A percentile compares a stretch with the other conserved stretches of the same genome.
phyloP scores from a whole-genome alignment of 345 rosid genomes.

The Lagerstroemia speciosa region DNA sequence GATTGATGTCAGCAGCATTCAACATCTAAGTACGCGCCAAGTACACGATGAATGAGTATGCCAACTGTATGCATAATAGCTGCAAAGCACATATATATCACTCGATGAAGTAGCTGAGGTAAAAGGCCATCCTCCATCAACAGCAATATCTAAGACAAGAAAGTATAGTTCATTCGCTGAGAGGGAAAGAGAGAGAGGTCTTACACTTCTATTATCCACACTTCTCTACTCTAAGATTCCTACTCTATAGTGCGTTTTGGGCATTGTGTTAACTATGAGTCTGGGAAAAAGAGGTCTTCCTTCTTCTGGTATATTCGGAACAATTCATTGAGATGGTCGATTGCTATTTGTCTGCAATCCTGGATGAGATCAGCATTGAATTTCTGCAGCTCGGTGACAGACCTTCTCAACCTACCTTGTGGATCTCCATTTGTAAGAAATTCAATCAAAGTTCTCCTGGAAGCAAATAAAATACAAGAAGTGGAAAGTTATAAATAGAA shows the following conservation, averaged over 20 bases:
- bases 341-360: slow-evolving; percentile 20
- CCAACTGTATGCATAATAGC: not conserved
- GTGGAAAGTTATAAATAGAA: too few relatives aligned
- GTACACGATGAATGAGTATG: not conserved
- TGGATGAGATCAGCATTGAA: slow-evolving; percentile 11
- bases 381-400: slow-evolving; percentile 15
- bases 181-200: too few relatives aligned
- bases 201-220: not conserved
- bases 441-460: slow-evolving; percentile 22
- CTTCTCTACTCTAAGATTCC: not conserved
- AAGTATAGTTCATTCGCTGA: too few relatives aligned
- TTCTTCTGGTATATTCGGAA: slow-evolving; percentile 21
- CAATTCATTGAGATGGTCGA: slow-evolving; percentile 14
- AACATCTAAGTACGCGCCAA: too few relatives aligned
- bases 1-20: too few relatives aligned
- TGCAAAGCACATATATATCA: not conserved
- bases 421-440: slow-evolving; percentile 24
- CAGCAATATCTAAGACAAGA: not conserved
- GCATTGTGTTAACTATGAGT: too few relatives aligned
- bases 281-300: slow-evolving; percentile 19
- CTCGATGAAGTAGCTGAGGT: not conserved
- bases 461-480: not conserved
- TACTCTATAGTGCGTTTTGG: too few relatives aligned
- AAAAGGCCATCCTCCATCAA: not conserved
- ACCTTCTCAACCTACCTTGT: slow-evolving; percentile 20